Evolutionary conservation across 192 early-diverging fungal genomes (phyloP).

Genomic region (Linnemannia zychae): DNA sequence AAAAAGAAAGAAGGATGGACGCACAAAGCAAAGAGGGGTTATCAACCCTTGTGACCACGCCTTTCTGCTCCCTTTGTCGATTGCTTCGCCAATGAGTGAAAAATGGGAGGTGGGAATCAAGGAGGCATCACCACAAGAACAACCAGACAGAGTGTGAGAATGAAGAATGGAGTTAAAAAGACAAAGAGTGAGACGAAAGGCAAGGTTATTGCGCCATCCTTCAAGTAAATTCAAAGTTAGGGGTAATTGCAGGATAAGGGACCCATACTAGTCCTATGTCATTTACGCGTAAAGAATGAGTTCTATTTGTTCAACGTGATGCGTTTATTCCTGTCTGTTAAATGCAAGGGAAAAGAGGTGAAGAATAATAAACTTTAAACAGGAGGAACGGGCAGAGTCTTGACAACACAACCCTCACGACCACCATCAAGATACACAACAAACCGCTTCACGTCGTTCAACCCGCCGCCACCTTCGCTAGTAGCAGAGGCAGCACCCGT

Average conservation of each 20-base stretch:
- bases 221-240: too few species aligned
- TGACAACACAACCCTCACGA: conserved; percentile 47
- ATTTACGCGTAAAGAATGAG: too few species aligned
- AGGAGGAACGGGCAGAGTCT: conserved; percentile 48
- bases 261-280: too few species aligned
- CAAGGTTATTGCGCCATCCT: too few species aligned
- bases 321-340: neutral
- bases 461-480: neutral
- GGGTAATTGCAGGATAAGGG: too few species aligned
- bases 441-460: conserved; percentile 43
- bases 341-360: too few species aligned
- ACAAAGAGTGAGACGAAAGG: too few species aligned
- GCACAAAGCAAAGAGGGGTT: neutral
- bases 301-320: too few species aligned
- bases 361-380: conserved; percentile 4
- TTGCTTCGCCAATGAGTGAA: neutral
- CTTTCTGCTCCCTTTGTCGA: neutral
- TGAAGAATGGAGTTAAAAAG: neutral
- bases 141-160: neutral
- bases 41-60: neutral
- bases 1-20: neutral
- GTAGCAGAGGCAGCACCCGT: conserved; percentile 36
- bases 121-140: neutral
- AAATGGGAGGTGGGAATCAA: neutral
- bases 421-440: conserved; percentile 52